These are phyloP conservation scores for Gloeopeniophorella convolvens DNA, from an alignment of 768 basidiomycete genomes.

Conservation along the genomic window DNA sequence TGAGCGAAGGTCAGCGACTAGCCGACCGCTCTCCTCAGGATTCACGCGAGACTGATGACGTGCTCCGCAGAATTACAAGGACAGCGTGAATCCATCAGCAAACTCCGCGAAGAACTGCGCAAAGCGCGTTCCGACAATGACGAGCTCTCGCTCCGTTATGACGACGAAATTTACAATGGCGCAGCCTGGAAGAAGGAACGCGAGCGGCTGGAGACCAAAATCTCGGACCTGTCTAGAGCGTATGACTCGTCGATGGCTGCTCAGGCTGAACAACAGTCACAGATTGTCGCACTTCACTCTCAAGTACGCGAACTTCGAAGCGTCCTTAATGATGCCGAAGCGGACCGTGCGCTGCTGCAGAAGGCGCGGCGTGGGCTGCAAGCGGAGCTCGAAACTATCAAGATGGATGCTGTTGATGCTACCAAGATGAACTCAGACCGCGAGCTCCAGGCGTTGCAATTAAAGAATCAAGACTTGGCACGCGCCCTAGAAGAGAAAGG, in stretches of 20 bases:
- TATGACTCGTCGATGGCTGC: slow-evolving; percentile 66
- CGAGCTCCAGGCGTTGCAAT: slow-evolving; percentile 65
- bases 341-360: slow-evolving; percentile 70
- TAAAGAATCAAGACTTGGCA: slow-evolving; percentile 79
- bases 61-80: slow-evolving; percentile 57
- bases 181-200: slow-evolving; percentile 85
- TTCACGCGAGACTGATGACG: not conserved
- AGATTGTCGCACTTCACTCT: slow-evolving; percentile 77
- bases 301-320: slow-evolving; percentile 79
- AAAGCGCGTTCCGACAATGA: slow-evolving; percentile 73
- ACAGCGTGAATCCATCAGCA: slow-evolving; percentile 68
- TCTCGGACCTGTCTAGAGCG: slow-evolving; percentile 64
- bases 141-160: slow-evolving; percentile 64
- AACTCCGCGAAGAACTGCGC: slow-evolving; percentile 73
- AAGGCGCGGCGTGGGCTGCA: slow-evolving; percentile 78
- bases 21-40: not conserved
- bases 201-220: slow-evolving; percentile 80
- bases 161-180: slow-evolving; percentile 72
- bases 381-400: slow-evolving; percentile 75
- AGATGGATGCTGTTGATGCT: slow-evolving; percentile 64
- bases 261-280: slow-evolving; percentile 76
- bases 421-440: slow-evolving; percentile 64
- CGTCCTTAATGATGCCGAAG: slow-evolving; percentile 81
- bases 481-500: slow-evolving; percentile 72
- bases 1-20: slow-evolving; percentile 59